These are phyloP conservation scores for Tuber calosporum DNA, from an alignment of 495 filamentous ascomycete species.

Conservation along the genomic window DNA sequence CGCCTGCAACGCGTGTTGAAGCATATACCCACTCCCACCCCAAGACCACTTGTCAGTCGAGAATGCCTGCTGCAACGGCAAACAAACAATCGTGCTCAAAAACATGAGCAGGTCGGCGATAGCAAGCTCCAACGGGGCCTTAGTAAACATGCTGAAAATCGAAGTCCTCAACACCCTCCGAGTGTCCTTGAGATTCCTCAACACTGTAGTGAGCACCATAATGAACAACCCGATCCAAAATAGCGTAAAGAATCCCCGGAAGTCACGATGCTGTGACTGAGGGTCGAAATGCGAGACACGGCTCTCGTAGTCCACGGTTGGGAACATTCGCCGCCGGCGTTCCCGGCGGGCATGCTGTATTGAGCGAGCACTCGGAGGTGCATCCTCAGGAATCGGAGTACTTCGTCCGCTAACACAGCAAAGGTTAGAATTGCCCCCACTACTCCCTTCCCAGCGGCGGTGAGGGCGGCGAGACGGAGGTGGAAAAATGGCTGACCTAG, in stretches of 20 bases:
- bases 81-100: conserved; percentile 56
- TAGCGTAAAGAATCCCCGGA: conserved; percentile 91
- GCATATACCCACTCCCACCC: conserved; percentile 62
- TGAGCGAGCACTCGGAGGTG: conserved; percentile 78
- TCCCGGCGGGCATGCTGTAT: conserved; percentile 81
- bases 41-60: conserved; percentile 58
- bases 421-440: not conserved
- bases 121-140: conserved; percentile 79
- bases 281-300: conserved; percentile 95
- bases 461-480: not conserved
- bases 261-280: conserved; percentile 82
- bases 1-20: conserved; percentile 76
- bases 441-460: not conserved
- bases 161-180: conserved; percentile 72
- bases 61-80: conserved; percentile 69
- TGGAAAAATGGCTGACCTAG: conserved; percentile 18
- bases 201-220: conserved; percentile 86
- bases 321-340: conserved; percentile 76
- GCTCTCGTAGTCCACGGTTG: conserved; percentile 88
- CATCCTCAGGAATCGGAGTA: conserved; percentile 85
- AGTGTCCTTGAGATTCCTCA: conserved; percentile 91
- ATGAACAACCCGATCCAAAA: conserved; percentile 97
- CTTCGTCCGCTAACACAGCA: conserved; percentile 60
- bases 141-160: conserved; percentile 80
- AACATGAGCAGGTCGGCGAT: conserved; percentile 82